Evolutionary conservation across 1,284 basidiomycete genomes (phyloP), one percentile per base, ranked within the genome.

Genomic region (Naganishia sp.): DNA sequence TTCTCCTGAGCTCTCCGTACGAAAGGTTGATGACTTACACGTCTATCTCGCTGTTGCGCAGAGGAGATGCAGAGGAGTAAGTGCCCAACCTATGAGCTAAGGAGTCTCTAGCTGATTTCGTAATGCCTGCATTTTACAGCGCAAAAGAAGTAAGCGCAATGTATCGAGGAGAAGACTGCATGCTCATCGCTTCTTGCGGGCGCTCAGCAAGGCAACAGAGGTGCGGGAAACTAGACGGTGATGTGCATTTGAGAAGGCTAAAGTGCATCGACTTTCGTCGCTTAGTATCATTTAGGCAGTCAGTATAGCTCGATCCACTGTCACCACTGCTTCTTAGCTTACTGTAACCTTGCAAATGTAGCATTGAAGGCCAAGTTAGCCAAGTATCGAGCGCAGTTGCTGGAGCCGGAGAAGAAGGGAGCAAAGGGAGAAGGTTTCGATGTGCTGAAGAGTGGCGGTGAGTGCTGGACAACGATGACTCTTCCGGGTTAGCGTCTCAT

Each of bases 31-130:
- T n/a, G 18, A 9, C 15, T 64, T 28, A 28, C 28, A 28, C 28
- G 50, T 52, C 44, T 15, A 64, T 3, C n/a, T 64, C 39, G 36
- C 68, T 45, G 45, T 39, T 52, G 49, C 44, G 23, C 77, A 94
- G 92, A 92, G 87, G 92, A 94, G 85, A 94, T 95, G 92, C 89
- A 91, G 69, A 85, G 91, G 80, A 92, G 90, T 90, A 77, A 84
- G 90, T 85, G 5, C 64, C 49, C 54, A 43, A 45, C 43, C 45
- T 36, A n/a, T 25, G 21, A 39, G 55, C 52, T 65, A 68, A 67
- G 60, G 70, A 48, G 23, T 28, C 25, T 16, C 15, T 7, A 65
- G 31, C 11, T 44, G 21, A 44, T 4, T 50, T 36, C 18, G 31
- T 60, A 25, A 42, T 28, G 39, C 48, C 33, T 25, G 43, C 36